These are phyloP conservation scores for Colletotrichum sp. DNA, from an alignment of 2,329 filamentous ascomycete genomes.

Conservation along the genomic window DNA sequence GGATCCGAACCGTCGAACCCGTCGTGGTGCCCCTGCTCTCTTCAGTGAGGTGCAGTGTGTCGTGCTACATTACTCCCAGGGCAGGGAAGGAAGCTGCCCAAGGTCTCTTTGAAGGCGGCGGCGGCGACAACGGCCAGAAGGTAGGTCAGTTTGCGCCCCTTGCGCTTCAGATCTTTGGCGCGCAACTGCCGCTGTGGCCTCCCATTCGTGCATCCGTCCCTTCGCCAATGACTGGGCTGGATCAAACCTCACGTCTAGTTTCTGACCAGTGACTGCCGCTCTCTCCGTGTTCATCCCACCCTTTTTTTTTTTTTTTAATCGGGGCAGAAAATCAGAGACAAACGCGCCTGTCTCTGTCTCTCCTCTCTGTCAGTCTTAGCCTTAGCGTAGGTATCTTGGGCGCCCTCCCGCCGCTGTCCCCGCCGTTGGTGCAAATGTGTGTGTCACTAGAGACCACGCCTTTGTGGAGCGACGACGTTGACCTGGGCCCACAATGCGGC, in stretches of 20 bases:
- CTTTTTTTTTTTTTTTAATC: background rate
- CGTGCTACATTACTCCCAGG: background rate
- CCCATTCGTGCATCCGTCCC: constrained; percentile 15
- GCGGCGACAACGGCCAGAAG: background rate
- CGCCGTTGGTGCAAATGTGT: background rate
- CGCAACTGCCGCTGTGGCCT: constrained; percentile 17
- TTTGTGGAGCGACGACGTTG: background rate
- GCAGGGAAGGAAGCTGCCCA: background rate
- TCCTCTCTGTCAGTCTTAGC: background rate
- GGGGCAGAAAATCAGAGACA: background rate
- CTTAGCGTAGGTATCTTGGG: background rate
- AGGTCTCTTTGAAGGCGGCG: background rate
- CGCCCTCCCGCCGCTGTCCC: background rate
- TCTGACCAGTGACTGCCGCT: background rate
- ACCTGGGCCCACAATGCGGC: constrained; percentile 3
- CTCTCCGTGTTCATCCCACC: constrained; percentile 9
- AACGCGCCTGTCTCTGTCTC: background rate
- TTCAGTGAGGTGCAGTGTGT: background rate
- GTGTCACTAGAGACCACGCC: background rate
- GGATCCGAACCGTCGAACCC: background rate
- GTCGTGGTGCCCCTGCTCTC: background rate
- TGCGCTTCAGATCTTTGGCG: constrained; percentile 21
- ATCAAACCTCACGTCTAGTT: background rate
- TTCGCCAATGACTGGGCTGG: constrained; percentile 16
- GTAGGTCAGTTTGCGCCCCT: constrained; percentile 12